Base-by-base conservation (phyloP, 179 eudicot species). In the Actinidia chinensis region DNA sequence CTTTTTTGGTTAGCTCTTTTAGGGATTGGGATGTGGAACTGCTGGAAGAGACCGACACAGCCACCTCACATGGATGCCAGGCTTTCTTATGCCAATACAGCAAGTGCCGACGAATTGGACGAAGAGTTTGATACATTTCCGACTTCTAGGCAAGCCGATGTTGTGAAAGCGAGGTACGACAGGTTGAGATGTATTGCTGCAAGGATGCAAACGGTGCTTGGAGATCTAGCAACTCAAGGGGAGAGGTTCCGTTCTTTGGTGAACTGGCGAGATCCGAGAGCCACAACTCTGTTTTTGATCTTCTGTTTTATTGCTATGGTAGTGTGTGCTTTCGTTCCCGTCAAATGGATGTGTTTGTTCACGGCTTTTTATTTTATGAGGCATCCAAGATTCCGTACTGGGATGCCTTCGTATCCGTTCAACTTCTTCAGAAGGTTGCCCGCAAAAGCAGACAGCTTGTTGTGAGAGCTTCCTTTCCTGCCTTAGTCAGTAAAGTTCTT, bases 51-150 rank as follows among this genome's bases (percentile, higher is more conserved):
- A 78, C 86, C 89, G 5, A 84, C 84, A 75, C 85, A 86, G 72
- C 91, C 91, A 0, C 91, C 87, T 75, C 89, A 88, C 22, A 86
- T 88, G 91, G 91, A 88, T 71, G 82, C 88, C 18, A 85, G 86
- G 22, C 85, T 88, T 48, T 88, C 89, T 12, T 80, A 76, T 14
- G 89, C 91, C 17, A 89, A 88, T 22, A 76, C 77, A 4, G 86
- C 86, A 7, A 80, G 76, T 69, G 80, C 82, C 5, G 89, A 88
- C 70, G 91, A 88, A 73, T 82, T 88, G 2, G 91, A 88, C 47
- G 91, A 88, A 78, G 89, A 88, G 73, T 88, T 88, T 5, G 90
- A 88, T 18, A 86, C 86, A 13, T 88, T 88, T 47, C 91, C 91
- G 2, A 67, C 91, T 42, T 79, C 86, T 17, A 76, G 80, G 63